Conservation (phyloP, 305 asterid genomes). For the Lippia alba region DNA sequence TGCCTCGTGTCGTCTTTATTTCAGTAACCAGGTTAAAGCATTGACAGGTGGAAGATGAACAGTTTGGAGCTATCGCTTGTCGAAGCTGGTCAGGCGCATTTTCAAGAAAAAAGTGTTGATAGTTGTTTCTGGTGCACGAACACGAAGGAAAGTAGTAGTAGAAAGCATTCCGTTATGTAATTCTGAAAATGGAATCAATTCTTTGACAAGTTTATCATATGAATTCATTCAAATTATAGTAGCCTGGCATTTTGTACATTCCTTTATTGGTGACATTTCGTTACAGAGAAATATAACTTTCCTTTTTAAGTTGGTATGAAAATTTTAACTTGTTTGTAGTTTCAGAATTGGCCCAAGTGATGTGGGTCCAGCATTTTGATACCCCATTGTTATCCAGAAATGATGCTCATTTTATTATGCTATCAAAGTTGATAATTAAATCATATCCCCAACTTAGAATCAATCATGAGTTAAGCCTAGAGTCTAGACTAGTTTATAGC, state of each 20-base stretch:
- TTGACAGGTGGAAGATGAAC: slow-evolving; percentile 17
- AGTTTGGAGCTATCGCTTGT: neutral
- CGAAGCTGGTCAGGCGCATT: slow-evolving; percentile 11
- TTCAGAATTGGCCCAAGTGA: no score
- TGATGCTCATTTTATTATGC: no score
- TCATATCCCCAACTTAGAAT: no score
- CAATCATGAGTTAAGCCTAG: no score
- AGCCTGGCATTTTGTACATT: neutral
- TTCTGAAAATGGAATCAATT: neutral
- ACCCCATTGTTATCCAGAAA: no score
- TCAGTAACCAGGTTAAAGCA: slow-evolving; percentile 14
- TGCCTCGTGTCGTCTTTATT: slow-evolving; percentile 1
- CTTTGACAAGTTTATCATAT: neutral
- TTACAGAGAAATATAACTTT: no score
- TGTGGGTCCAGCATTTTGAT: no score
- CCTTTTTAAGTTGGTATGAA: no score
- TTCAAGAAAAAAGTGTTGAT: slow-evolving; percentile 10
- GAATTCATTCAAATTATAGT: neutral
- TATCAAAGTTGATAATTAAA: no score
- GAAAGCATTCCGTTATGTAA: neutral
- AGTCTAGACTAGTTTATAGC: no score
- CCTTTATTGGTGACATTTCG: neutral
- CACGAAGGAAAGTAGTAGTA: neutral
- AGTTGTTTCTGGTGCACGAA: slow-evolving; percentile 7
- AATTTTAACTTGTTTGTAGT: no score